Conservation (phyloP, 139 green algal genomes). For the Tetraselmis striata region DNA sequence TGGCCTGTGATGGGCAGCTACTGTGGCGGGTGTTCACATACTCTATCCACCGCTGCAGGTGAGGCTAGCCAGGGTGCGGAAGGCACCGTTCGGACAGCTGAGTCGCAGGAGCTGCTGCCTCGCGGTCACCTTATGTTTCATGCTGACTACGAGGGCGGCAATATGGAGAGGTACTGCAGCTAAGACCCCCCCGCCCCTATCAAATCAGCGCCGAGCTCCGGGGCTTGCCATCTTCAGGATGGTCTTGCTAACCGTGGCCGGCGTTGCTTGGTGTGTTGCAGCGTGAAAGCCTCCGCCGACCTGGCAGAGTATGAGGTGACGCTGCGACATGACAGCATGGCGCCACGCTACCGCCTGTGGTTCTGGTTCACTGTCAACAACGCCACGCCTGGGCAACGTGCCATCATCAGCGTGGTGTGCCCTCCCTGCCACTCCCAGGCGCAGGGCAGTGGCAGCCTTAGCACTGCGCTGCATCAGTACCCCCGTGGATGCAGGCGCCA, state of each 20-base stretch:
- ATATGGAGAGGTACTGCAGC: constrained; percentile 16
- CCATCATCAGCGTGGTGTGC: constrained; percentile 26
- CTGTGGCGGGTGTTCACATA: too few relatives aligned
- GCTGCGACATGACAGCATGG: constrained; percentile 20
- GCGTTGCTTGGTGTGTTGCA: neutral
- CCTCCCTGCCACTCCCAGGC: too few relatives aligned
- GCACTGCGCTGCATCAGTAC: too few relatives aligned
- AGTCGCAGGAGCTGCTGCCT: neutral
- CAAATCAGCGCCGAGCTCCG: neutral
- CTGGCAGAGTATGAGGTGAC: constrained; percentile 29
- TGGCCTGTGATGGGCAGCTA: too few relatives aligned
- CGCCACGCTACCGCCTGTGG: constrained; percentile 35
- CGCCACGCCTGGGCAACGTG: constrained; percentile 4
- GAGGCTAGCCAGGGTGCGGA: neutral
- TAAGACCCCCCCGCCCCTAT: neutral
- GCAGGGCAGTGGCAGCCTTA: too few relatives aligned
- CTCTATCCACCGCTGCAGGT: neutral
- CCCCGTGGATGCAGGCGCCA: too few relatives aligned
- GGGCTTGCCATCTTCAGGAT: too few relatives aligned
- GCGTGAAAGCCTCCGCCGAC: constrained; percentile 8
- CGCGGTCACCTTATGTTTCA: constrained; percentile 14
- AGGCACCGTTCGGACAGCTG: neutral
- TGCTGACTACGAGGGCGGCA: constrained; percentile 32
- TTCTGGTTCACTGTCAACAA: constrained; percentile 41
- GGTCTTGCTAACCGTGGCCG: too few relatives aligned